A percentile compares a stretch with the other conserved stretches of the same genome.
phyloP scores from a whole-genome alignment of 495 filamentous ascomycete species.

The Astrothelium macrocarpum region DNA sequence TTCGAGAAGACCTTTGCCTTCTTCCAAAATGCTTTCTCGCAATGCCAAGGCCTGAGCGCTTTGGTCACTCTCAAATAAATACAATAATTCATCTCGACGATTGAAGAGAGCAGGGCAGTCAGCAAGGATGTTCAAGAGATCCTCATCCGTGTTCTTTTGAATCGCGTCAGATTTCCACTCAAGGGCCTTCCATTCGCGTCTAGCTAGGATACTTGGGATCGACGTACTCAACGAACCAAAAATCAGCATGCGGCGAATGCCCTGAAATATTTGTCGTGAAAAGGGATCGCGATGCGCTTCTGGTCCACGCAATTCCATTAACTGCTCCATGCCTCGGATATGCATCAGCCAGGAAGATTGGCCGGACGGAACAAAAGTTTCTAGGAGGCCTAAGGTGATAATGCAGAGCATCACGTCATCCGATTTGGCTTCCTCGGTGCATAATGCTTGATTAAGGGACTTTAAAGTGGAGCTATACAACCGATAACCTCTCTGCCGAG shows the following conservation, averaged over 20 bases:
- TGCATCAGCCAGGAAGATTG: neutral
- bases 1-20: neutral
- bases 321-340: neutral
- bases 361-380: neutral
- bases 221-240: conserved; percentile 2
- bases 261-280: conserved; percentile 1
- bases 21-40: neutral
- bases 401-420: conserved; percentile 6
- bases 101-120: neutral
- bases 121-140: conserved; percentile 3
- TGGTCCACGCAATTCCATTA: conserved; percentile 9
- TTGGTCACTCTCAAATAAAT: neutral
- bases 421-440: neutral
- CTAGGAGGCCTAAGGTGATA: neutral
- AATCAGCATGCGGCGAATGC: conserved; percentile 1
- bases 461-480: conserved; percentile 1
- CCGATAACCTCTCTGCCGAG: neutral
- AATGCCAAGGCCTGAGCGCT: neutral
- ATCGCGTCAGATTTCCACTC: neutral
- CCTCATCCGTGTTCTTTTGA: conserved; percentile 2
- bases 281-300: conserved; percentile 4
- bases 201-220: neutral
- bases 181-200: conserved; percentile 7
- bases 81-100: neutral
- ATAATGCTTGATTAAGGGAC: neutral